These are phyloP conservation scores for Chamaecrista fasciculata DNA, from an alignment of 306 rosid genomes.

Conservation along the genomic window DNA sequence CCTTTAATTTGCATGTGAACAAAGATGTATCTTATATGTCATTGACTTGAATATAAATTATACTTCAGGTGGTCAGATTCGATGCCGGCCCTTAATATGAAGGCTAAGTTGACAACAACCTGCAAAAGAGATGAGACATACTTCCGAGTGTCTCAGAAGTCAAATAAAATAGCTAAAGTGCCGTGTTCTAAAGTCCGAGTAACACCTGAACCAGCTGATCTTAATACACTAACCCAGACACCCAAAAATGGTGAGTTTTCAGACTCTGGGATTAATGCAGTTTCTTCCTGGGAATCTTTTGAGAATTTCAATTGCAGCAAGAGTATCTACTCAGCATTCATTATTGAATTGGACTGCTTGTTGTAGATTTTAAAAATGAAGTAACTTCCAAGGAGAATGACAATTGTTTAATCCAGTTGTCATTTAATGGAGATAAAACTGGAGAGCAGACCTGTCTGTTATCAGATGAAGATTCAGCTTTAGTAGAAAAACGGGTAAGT, in stretches of 20 bases:
- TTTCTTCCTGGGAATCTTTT: neutral
- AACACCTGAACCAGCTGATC: conserved; percentile 4
- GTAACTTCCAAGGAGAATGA: conserved; percentile 8
- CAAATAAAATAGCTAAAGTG: conserved; percentile 30
- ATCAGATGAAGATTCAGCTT: conserved; percentile 23
- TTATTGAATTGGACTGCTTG: neutral
- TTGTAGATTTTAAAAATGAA: conserved; percentile 26
- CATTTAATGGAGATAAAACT: conserved; percentile 1
- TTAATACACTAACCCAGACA: conserved; percentile 5
- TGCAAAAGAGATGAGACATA: conserved; percentile 24
- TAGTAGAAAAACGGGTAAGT: conserved; percentile 21
- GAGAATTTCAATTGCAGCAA: neutral
- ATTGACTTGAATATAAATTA: conserved; percentile 13
- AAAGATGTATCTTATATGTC: neutral
- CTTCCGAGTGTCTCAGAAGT: conserved; percentile 27
- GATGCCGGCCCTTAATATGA: conserved; percentile 25
- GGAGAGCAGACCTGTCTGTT: neutral
- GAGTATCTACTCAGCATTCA: neutral
- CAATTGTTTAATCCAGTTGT: neutral
- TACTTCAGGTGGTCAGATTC: conserved; percentile 10
- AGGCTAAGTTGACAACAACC: conserved; percentile 23
- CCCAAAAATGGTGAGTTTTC: conserved; percentile 28
- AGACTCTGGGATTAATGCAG: neutral
- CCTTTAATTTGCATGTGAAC: neutral
- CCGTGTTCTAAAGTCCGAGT: conserved; percentile 3